Evolutionary conservation across 129 eudicot genomes (phyloP), one percentile per base, ranked within the genome.

Genomic region (Pittosporum tobira): DNA sequence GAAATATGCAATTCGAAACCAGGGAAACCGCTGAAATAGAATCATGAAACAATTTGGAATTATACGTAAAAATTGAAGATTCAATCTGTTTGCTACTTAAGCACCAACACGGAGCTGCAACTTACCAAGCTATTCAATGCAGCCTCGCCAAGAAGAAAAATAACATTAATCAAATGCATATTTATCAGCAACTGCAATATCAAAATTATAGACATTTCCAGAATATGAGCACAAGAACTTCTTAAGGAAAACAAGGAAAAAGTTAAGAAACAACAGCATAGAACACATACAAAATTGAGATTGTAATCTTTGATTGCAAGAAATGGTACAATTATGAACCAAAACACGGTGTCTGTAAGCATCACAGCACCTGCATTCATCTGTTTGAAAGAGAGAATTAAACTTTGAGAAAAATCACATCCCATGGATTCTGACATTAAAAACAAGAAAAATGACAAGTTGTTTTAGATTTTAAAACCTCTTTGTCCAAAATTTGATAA

Each of bases 361-460:
- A 86, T 75, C 65, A 90, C 87, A 4, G 98, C 98, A 14, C 98
- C 98, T 71, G 98, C 98, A 70, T 83, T 81, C 95, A 86, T 86
- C 95, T 85, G 80, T 59, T 66, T 14, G 22, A 11, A 30, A 64
- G 8, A 49, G 30, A 25, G 12, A n/a, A 45, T 30, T 10, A 40
- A 29, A 14, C 0, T 31, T 22, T 55, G 27, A 55, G 61, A 21
- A 31, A 19, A 55, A 11, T 13, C n/a, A 1, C 2, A 55, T 19
- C 42, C 44, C 12, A 19, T 4, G 18, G 6, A 55, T 14, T 8
- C 40, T 6, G 40, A 34, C 6, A 34, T 34, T 34, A 34, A 34
- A 12, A 34, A 8, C 12, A 34, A 34, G 40, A 34, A 34, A 34
- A 34, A 2, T 34, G 7, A 12, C 40, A 34, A 2, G 7, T 6